Percentiles rank a stretch among this genome's conserved stretches.
These are phyloP conservation scores for Aspergillus ibericus DNA, from an alignment of 2,329 filamentous ascomycete genomes.

Conservation along the genomic window DNA sequence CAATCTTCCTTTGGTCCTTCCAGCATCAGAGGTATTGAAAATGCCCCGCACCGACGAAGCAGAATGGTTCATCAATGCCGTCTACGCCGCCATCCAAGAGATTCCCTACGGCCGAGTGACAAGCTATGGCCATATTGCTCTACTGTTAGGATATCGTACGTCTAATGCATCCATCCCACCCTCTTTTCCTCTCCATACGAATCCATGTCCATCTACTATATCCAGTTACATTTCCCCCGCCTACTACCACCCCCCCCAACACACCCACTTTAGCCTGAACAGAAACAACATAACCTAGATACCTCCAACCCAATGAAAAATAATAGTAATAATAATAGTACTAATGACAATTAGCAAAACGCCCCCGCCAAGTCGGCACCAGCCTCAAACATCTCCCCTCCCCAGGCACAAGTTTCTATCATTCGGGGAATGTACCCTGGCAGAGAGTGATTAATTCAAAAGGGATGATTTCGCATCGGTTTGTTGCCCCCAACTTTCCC, in stretches of 20 bases:
- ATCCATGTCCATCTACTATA: not conserved
- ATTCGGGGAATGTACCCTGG: slow-evolving; percentile 83
- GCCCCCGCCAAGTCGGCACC: slow-evolving; percentile 81
- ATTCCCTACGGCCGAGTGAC: slow-evolving; percentile 83
- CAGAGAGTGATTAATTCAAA: slow-evolving; percentile 88
- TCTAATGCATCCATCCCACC: slow-evolving; percentile 28
- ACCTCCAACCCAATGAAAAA: no score
- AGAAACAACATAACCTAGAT: no score
- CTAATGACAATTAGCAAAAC: no score
- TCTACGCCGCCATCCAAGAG: slow-evolving; percentile 82
- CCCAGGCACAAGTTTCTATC: slow-evolving; percentile 56
- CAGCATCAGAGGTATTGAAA: not conserved
- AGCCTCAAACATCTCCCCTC: slow-evolving; percentile 82
- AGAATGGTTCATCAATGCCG: slow-evolving; percentile 57
- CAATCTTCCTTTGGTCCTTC: no score
- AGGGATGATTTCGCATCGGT: slow-evolving; percentile 84
- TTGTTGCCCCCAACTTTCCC: slow-evolving; percentile 19
- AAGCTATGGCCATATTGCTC: slow-evolving; percentile 74
- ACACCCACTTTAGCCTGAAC: no score
- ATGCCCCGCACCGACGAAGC: slow-evolving; percentile 52
- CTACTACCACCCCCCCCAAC: no score
- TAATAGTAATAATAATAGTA: no score
- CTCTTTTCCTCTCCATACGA: slow-evolving; percentile 46
- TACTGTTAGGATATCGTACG: slow-evolving; percentile 61
- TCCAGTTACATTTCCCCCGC: no score